These are phyloP conservation scores for Emmonsiellopsis sp. DNA, from an alignment of 2,329 filamentous ascomycete species.

Conservation along the genomic window DNA sequence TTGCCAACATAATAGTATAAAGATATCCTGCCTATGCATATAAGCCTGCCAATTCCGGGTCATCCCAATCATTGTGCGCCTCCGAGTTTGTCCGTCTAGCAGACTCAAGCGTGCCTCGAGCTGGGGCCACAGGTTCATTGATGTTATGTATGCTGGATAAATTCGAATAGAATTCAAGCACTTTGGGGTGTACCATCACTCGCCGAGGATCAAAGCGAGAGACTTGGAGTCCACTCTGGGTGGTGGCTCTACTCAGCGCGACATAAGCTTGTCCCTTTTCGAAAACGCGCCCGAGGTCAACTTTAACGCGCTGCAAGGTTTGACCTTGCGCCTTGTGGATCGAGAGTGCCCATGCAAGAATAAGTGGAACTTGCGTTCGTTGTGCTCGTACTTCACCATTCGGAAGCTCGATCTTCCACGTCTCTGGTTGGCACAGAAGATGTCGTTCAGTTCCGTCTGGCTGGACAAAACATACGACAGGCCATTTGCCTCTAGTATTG, in stretches of 20 bases:
- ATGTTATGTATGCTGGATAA: slow-evolving; percentile 62
- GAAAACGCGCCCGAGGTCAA: slow-evolving; percentile 84
- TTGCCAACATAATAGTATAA: not conserved
- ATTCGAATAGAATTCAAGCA: slow-evolving; percentile 75
- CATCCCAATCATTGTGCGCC: not conserved
- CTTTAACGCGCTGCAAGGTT: slow-evolving; percentile 85
- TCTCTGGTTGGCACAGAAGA: slow-evolving; percentile 74
- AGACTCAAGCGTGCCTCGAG: not conserved
- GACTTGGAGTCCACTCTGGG: slow-evolving; percentile 78
- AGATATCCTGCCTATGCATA: not conserved
- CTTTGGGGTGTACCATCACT: slow-evolving; percentile 87
- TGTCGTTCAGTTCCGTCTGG: slow-evolving; percentile 66
- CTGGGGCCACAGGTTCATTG: not conserved
- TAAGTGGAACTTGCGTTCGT: slow-evolving; percentile 72
- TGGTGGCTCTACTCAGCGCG: slow-evolving; percentile 84
- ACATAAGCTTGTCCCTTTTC: slow-evolving; percentile 98
- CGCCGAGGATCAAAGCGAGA: slow-evolving; percentile 79
- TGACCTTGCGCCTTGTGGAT: slow-evolving; percentile 98
- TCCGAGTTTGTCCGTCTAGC: not conserved
- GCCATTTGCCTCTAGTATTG: slow-evolving; percentile 53
- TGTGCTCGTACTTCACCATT: slow-evolving; percentile 89
- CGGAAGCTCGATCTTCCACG: slow-evolving; percentile 96
- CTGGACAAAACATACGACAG: slow-evolving; percentile 73
- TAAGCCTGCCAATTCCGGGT: not conserved
- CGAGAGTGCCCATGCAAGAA: slow-evolving; percentile 90